Conservation (phyloP, 176 grass and related monocot species). For the Saccharum officinarum region DNA sequence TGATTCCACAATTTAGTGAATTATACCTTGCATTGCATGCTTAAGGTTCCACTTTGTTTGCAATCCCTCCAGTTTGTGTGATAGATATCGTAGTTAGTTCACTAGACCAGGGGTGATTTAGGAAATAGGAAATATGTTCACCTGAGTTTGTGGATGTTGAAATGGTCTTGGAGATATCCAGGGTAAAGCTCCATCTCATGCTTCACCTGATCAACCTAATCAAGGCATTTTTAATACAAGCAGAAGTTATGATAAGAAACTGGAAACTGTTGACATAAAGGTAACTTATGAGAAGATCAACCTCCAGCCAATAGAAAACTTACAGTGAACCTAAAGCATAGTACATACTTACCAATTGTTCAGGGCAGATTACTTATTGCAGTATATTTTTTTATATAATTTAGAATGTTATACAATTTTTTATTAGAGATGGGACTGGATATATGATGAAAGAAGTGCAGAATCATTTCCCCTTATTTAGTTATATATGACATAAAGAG, state of each 20-base stretch:
- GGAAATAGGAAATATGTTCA: slow-evolving; percentile 3
- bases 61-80: neutral
- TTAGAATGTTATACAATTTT: neutral
- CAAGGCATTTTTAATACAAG: neutral
- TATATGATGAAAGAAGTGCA: neutral
- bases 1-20: neutral
- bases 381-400: neutral
- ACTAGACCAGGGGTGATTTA: neutral
- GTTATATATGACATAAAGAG: neutral
- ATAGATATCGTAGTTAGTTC: neutral
- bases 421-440: neutral
- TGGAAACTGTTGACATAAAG: neutral
- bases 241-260: neutral
- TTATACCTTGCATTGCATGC: neutral
- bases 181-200: slow-evolving; percentile 57
- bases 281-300: neutral
- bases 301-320: neutral
- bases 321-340: no score
- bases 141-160: slow-evolving; percentile 47
- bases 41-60: neutral
- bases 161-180: slow-evolving; percentile 48
- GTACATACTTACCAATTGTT: neutral
- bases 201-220: slow-evolving; percentile 10
- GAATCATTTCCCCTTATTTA: neutral
- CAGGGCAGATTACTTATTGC: neutral